A percentile compares a stretch with the other conserved stretches of the same genome.
Evolutionary conservation across 2,329 filamentous ascomycete species (phyloP).

Genomic region (Fusarium sp.): DNA sequence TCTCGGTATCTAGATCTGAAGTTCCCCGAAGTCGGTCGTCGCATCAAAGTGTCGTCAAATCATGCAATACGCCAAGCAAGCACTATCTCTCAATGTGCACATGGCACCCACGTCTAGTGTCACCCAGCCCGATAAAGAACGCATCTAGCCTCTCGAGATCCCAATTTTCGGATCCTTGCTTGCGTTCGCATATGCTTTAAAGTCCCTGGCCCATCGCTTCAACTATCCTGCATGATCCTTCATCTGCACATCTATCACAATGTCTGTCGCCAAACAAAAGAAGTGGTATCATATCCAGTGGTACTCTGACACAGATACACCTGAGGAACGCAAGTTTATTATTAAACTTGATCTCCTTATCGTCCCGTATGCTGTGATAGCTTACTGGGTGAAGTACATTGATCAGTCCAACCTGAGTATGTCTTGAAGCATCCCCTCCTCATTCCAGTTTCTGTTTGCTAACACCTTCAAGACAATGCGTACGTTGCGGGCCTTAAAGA

Average conservation of each 20-base stretch:
- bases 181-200: not conserved
- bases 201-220: not conserved
- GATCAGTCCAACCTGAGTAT: slow-evolving; percentile 40
- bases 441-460: not conserved
- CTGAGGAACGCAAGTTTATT: slow-evolving; percentile 27
- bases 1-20: not conserved
- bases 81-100: not conserved
- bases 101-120: not conserved
- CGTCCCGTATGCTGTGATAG: slow-evolving; percentile 39
- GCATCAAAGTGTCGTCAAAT: not conserved
- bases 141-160: not conserved
- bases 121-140: not conserved
- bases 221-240: not conserved
- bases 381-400: slow-evolving; percentile 42
- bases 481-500: slow-evolving; percentile 64
- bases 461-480: slow-evolving; percentile 55
- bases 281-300: slow-evolving; percentile 26
- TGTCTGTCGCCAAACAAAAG: slow-evolving; percentile 7
- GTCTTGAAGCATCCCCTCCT: fast-evolving
- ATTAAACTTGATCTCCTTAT: slow-evolving; percentile 64
- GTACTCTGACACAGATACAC: slow-evolving; percentile 17
- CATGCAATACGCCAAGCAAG: slow-evolving; percentile 10
- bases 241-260: not conserved
- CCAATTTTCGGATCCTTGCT: not conserved
- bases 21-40: not conserved